Base-by-base conservation (phyloP, 1,139 yeast species). In the Candida buenavistaensis region DNA sequence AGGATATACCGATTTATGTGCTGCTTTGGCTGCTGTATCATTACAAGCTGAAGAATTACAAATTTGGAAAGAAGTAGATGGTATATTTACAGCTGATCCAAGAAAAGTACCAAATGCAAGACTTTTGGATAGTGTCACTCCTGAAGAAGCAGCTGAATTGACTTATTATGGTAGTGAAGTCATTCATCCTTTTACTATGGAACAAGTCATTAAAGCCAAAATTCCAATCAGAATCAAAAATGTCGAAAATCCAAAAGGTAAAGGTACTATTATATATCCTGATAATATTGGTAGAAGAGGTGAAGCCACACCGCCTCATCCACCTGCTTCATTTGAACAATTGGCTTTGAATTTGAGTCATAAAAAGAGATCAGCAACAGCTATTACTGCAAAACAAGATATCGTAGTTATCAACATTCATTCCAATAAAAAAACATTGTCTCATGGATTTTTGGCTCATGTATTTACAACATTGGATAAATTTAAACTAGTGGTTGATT, bases 41-140 rank as follows among this genome's bases (percentile, higher is more conserved):
- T 62, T 84, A 35, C 79, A 75, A 47, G 97, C 97, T 1, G 95
- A 88, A 32, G 98, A 92, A 62, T 70, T 92, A 38, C 98, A 92
- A 64, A 87, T 92, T 32, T 92, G 98, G 98, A 92, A 92, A 54
- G 98, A 92, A 67, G 98, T 92, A 33, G 98, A 92, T 58, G 98
- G 98, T 48, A 92, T 92, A 29, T 92, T 92, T 67, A 90, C 98
- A 0, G 98, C 98, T 2, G 98, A 92, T 57, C 98, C 98, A 21
- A 72, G 98, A 44, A 92, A 92, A 53, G 98, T 92, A 16, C 85
- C 94, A 15, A 80, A 79, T 39, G 98, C 98, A 3, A 74, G 96
- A 50, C 67, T 92, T 33, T 68, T 92, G 45, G 80, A 82, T 40
- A 78, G 89, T 40, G 96, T 92, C 44, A 92, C 98, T 0, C 98